phyloP scores from a whole-genome alignment of 441 rosid species.

The Gossypium aridum region DNA sequence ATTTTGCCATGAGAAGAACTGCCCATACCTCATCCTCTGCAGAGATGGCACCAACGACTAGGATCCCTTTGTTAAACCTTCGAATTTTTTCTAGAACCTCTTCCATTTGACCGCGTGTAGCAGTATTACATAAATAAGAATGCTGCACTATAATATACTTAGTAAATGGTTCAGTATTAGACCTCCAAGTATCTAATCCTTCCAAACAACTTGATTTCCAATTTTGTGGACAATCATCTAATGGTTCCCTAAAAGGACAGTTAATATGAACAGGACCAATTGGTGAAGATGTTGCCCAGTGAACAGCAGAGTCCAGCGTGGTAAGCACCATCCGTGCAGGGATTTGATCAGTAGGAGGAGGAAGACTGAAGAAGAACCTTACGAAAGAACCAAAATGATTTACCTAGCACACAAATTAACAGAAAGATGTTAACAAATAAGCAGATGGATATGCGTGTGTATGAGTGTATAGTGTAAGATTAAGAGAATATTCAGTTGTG shows the following conservation, averaged over 20 bases:
- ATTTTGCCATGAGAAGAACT: slow-evolving; percentile 74
- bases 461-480: background rate
- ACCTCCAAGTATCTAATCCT: slow-evolving; percentile 79
- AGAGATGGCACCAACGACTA: slow-evolving; percentile 65
- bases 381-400: slow-evolving; percentile 93
- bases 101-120: slow-evolving; percentile 26
- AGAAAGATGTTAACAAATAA: slow-evolving; percentile 7
- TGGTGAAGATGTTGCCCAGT: slow-evolving; percentile 67
- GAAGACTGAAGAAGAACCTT: slow-evolving; percentile 88
- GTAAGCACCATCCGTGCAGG: slow-evolving; percentile 90
- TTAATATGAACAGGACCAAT: slow-evolving; percentile 94
- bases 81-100: slow-evolving; percentile 57
- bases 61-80: slow-evolving; percentile 57
- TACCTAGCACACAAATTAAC: slow-evolving; percentile 40
- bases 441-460: background rate
- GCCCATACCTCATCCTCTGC: slow-evolving; percentile 96
- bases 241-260: slow-evolving; percentile 92
- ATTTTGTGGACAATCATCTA: slow-evolving; percentile 48
- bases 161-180: slow-evolving; percentile 71
- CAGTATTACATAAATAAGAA: slow-evolving; percentile 27
- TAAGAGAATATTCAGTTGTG: background rate
- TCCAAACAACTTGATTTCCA: slow-evolving; percentile 76
- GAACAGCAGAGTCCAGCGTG: slow-evolving; percentile 82
- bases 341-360: slow-evolving; percentile 71
- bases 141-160: slow-evolving; percentile 55